Base-by-base conservation (phyloP, 208 protist genomes). In the Sergeia podlipaevii region DNA sequence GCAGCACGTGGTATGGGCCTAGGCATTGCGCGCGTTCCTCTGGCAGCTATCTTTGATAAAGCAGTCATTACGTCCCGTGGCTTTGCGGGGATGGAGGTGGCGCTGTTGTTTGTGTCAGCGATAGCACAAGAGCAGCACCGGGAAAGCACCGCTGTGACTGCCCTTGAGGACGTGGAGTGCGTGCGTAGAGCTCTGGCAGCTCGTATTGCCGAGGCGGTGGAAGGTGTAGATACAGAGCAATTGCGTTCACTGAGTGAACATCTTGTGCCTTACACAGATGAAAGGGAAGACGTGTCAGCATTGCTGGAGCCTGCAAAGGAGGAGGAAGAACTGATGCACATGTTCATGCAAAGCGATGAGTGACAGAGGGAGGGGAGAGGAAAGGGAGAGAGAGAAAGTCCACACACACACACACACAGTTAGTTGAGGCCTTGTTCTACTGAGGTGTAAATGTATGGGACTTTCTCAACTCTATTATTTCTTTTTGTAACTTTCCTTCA, bases 1-100 rank as follows among this genome's bases (percentile, higher is more conserved):
- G 28, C 36, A 3, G 78, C 78, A 0, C 47, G 76, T 27, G 44
- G 38, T 32, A 36, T 74, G 36, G 66, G 61, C 3, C 49, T 85
- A n/a, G 13, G 48, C 41, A 61, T 85, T 34, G 77, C 52, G 34
- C 24, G 57, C 8, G 65, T 85, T 37, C 51, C 68, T 8, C 51
- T 84, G 11, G 52, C 49, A 0, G 33, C 58, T 11, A 78, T 77
- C 47, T 45, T 90, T 28, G 28, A 47, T 6, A 20, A 7, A 3
- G 38, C 39, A 11, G 37, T 74, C 1, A 34, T 78, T 10, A 32
- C 24, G 18, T 48, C 43, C 6, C 50, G 57, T 11, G 60, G 77
- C 8, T 89, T 74, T 70, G 62, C 41, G 32, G 75, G 68, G 5
- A 43, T 74, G 3, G 72, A 80, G 44, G 38, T 83, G 13, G 59